These are phyloP conservation scores for Globisporangium splendens DNA, from an alignment of 352 stramenopile genomes.

Conservation along the genomic window DNA sequence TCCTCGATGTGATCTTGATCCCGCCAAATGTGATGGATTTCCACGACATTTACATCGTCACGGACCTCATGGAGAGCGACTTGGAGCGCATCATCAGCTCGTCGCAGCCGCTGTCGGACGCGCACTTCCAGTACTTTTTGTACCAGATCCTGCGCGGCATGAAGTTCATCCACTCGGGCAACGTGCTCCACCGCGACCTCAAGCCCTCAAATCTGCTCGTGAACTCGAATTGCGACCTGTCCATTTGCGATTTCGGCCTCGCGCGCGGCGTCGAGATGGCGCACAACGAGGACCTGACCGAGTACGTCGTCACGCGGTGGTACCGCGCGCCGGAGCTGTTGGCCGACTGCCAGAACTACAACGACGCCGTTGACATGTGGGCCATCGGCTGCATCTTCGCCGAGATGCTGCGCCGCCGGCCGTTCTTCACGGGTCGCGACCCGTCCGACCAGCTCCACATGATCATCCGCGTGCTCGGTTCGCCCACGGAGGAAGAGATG, in stretches of 20 bases:
- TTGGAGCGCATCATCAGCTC: constrained; percentile 91
- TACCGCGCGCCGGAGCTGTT: constrained; percentile 86
- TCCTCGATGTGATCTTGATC: constrained; percentile 80
- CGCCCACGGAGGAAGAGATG: constrained; percentile 93
- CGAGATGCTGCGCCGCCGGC: constrained; percentile 96
- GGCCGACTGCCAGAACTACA: constrained; percentile 94
- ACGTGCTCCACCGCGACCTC: constrained; percentile 90
- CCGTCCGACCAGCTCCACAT: constrained; percentile 84
- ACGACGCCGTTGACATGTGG: constrained; percentile 95
- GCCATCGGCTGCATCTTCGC: constrained; percentile 98
- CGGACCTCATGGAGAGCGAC: constrained; percentile 91
- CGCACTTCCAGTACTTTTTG: constrained; percentile 88
- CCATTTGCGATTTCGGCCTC: constrained; percentile 92
- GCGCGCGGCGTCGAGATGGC: constrained; percentile 85
- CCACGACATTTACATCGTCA: constrained; percentile 90
- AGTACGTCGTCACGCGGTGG: constrained; percentile 92
- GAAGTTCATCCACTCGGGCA: constrained; percentile 97
- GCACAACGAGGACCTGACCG: constrained; percentile 72
- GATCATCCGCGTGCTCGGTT: constrained; percentile 91
- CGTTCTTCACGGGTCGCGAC: constrained; percentile 80
- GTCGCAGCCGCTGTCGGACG: constrained; percentile 80
- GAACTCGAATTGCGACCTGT: constrained; percentile 89
- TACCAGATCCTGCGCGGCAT: constrained; percentile 93
- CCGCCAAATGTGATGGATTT: constrained; percentile 86
- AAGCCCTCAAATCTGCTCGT: constrained; percentile 89